phyloP scores from a whole-genome alignment of 352 stramenopile genomes.

The Phytophthora constricta region DNA sequence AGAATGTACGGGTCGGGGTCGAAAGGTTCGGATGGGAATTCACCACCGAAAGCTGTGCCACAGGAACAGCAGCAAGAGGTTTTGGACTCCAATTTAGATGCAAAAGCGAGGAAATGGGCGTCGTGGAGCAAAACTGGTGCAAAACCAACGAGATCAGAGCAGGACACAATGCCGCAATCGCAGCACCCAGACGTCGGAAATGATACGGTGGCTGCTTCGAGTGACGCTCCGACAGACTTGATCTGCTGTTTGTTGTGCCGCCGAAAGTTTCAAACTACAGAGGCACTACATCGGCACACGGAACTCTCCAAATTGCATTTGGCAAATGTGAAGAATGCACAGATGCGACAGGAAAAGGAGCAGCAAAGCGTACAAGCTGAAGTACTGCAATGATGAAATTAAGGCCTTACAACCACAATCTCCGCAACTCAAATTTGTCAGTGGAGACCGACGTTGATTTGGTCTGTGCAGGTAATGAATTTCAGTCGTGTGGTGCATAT shows the following conservation, averaged over 20 bases:
- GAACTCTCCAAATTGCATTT: constrained; percentile 59
- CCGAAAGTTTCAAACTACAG: constrained; percentile 63
- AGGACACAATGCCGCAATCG: too few species aligned
- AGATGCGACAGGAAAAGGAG: neutral
- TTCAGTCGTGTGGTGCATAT: too few species aligned
- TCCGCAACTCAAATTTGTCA: too few species aligned
- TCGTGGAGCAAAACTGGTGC: constrained; percentile 38
- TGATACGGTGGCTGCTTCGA: neutral
- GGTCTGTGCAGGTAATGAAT: too few species aligned
- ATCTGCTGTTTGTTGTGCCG: constrained; percentile 73
- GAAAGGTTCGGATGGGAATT: neutral
- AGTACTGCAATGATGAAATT: neutral
- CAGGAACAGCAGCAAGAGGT: constrained; percentile 37
- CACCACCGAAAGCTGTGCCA: constrained; percentile 1
- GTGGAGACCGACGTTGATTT: too few species aligned
- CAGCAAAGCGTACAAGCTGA: neutral
- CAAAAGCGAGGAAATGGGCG: constrained; percentile 48
- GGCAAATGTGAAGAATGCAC: constrained; percentile 40
- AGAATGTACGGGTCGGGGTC: constrained; percentile 43
- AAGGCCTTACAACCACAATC: too few species aligned
- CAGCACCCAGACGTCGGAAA: too few species aligned
- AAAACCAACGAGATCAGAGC: neutral
- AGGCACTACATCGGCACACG: constrained; percentile 60
- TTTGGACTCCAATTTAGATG: constrained; percentile 45
- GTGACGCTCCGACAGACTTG: neutral